Percentiles rank a stretch among this genome's conserved stretches.
Evolutionary conservation across 306 rosid genomes (phyloP).

Genomic region (Trifolium pratense): DNA sequence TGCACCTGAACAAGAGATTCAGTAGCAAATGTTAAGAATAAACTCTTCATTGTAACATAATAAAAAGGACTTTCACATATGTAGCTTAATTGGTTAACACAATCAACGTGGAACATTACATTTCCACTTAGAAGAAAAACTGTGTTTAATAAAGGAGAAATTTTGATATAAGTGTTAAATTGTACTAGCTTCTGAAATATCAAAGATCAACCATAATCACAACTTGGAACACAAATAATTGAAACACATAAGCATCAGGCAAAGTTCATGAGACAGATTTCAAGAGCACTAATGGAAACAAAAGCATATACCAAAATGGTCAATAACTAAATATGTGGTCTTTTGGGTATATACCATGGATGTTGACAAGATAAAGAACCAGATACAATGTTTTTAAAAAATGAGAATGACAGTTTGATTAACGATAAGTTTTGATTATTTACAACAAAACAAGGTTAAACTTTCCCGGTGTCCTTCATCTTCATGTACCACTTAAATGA

Average conservation of each 20-base stretch:
- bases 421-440: background rate
- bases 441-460: slow-evolving; percentile 5
- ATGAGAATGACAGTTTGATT: background rate
- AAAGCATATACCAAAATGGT: background rate
- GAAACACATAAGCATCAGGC: background rate
- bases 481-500: background rate
- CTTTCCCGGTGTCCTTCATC: background rate
- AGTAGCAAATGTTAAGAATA: slow-evolving; percentile 21
- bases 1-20: slow-evolving; percentile 62
- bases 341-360: background rate
- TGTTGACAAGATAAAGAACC: background rate
- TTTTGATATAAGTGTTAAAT: background rate
- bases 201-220: background rate
- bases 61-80: slow-evolving; percentile 4
- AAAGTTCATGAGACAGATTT: background rate
- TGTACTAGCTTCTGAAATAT: no score
- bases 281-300: background rate
- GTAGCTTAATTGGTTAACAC: background rate
- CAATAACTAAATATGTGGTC: slow-evolving; percentile 5
- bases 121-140: slow-evolving; percentile 10
- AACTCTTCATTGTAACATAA: background rate
- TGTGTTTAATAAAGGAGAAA: background rate
- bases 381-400: background rate
- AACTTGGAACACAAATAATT: background rate
- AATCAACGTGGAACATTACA: background rate